Evolutionary conservation across 768 basidiomycete species (phyloP).

Genomic region (Trametes maxima): DNA sequence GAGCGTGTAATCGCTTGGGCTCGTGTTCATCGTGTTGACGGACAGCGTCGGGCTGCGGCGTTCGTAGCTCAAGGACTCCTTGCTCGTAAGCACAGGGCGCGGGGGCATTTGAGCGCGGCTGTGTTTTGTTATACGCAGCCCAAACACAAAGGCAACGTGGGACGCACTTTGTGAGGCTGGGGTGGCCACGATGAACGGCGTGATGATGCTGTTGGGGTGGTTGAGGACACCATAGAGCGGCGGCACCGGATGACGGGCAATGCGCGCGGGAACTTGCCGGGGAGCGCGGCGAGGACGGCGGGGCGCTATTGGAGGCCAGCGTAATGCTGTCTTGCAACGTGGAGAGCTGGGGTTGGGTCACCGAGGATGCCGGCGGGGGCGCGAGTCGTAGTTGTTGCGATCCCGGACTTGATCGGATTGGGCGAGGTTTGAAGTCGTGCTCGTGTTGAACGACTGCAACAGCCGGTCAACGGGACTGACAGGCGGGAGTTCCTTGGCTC

Average conservation of each 20-base stretch:
- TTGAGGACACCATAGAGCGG: constrained; percentile 20
- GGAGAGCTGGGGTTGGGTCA: constrained; percentile 18
- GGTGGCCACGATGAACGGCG: constrained; percentile 39
- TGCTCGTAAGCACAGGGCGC: constrained; percentile 20
- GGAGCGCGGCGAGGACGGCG: constrained; percentile 25
- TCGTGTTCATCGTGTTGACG: constrained; percentile 19
- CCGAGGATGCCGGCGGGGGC: constrained; percentile 16
- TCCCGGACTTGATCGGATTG: constrained; percentile 26
- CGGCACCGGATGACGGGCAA: constrained; percentile 22
- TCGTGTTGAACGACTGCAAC: too few relatives aligned
- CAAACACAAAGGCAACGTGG: constrained; percentile 38
- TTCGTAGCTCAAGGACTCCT: constrained; percentile 31
- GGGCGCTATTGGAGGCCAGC: constrained; percentile 4
- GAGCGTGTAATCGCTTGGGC: constrained; percentile 13
- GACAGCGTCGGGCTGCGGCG: constrained; percentile 33
- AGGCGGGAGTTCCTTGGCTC: too few relatives aligned
- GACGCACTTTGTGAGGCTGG: constrained; percentile 38
- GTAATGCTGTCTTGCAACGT: constrained; percentile 15
- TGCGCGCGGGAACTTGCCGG: constrained; percentile 9
- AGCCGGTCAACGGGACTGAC: too few relatives aligned
- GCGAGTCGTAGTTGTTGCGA: constrained; percentile 18
- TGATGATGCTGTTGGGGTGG: constrained; percentile 25
- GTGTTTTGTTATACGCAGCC: constrained; percentile 17
- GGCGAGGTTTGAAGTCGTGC: constrained; percentile 24
- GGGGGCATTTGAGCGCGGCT: constrained; percentile 8